A percentile compares a stretch with the other conserved stretches of the same genome.
Conservation (phyloP, 208 protist genomes). For the Borovskyia barvae region DNA sequence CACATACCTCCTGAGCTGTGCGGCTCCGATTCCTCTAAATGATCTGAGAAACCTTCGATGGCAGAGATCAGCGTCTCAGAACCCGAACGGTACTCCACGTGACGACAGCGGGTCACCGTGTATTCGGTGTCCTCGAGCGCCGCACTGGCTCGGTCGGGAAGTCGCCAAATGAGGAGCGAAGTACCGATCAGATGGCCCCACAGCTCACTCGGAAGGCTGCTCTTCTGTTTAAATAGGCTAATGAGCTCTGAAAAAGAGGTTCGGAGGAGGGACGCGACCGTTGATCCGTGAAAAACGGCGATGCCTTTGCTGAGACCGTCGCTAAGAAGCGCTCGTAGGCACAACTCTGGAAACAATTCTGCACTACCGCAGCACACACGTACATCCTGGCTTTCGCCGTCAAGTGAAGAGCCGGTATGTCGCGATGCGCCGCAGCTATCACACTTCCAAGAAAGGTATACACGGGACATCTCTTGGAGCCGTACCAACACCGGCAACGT, state of each 20-base stretch:
- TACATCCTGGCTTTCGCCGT: no score
- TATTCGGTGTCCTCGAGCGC: no score
- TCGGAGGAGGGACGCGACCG: constrained; percentile 43
- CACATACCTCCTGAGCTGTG: no score
- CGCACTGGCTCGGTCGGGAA: neutral
- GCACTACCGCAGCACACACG: constrained; percentile 27
- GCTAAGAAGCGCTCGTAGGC: constrained; percentile 31
- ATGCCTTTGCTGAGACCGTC: constrained; percentile 29
- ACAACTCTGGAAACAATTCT: constrained; percentile 19
- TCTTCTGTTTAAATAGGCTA: no score
- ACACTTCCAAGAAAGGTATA: no score
- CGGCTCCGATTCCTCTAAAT: no score
- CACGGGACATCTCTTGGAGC: constrained; percentile 17
- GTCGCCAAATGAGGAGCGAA: constrained; percentile 52
- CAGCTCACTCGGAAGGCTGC: no score
- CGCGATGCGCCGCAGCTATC: no score
- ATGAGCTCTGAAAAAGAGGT: no score
- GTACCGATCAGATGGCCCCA: constrained; percentile 27
- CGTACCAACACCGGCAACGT: constrained; percentile 26
- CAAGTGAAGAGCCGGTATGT: no score
- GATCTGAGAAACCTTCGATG: constrained; percentile 26
- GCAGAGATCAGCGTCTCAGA: constrained; percentile 33
- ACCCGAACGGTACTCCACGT: constrained; percentile 35
- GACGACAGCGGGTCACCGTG: constrained; percentile 35
- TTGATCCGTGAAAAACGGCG: constrained; percentile 21